A percentile compares a stretch with the other conserved stretches of the same genome.
These are phyloP conservation scores for Hippophae tibetana DNA, from an alignment of 306 rosid species.

Conservation along the genomic window DNA sequence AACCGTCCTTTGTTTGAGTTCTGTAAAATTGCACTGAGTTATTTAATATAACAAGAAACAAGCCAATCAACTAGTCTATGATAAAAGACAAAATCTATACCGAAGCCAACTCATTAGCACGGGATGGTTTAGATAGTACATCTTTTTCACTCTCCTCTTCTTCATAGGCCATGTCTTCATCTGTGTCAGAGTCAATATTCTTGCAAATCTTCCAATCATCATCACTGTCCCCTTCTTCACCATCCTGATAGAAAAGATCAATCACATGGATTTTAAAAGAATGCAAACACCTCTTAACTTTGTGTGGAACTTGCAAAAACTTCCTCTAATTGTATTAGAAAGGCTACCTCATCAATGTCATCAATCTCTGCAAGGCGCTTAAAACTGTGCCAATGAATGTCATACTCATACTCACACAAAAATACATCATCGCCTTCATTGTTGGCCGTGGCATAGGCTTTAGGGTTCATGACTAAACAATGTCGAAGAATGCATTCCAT, in stretches of 20 bases:
- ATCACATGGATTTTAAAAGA: slow-evolving; percentile 5
- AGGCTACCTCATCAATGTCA: slow-evolving; percentile 44
- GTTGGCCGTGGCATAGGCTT: slow-evolving; percentile 59
- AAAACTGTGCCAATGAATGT: slow-evolving; percentile 80
- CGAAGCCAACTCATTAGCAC: slow-evolving; percentile 57
- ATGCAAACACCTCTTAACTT: neutral
- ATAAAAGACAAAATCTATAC: slow-evolving; percentile 40
- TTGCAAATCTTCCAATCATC: slow-evolving; percentile 64
- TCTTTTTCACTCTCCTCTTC: slow-evolving; percentile 47
- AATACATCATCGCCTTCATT: slow-evolving; percentile 81
- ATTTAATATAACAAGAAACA: slow-evolving; percentile 22
- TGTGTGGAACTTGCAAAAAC: neutral
- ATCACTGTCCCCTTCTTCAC: slow-evolving; percentile 47
- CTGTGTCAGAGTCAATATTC: slow-evolving; percentile 50
- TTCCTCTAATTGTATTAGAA: slow-evolving; percentile 5
- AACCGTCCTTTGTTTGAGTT: slow-evolving; percentile 65
- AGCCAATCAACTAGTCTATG: slow-evolving; percentile 11
- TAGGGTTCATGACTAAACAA: slow-evolving; percentile 64
- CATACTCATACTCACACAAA: slow-evolving; percentile 85
- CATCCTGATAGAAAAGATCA: slow-evolving; percentile 42
- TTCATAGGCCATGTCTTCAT: slow-evolving; percentile 47
- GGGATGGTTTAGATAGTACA: slow-evolving; percentile 28
- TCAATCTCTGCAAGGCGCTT: slow-evolving; percentile 77
- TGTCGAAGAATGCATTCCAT: slow-evolving; percentile 78
- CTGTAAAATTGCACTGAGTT: slow-evolving; percentile 30